phyloP scores from a whole-genome alignment of 352 stramenopile genomes.

The Phytophthora sp. region DNA sequence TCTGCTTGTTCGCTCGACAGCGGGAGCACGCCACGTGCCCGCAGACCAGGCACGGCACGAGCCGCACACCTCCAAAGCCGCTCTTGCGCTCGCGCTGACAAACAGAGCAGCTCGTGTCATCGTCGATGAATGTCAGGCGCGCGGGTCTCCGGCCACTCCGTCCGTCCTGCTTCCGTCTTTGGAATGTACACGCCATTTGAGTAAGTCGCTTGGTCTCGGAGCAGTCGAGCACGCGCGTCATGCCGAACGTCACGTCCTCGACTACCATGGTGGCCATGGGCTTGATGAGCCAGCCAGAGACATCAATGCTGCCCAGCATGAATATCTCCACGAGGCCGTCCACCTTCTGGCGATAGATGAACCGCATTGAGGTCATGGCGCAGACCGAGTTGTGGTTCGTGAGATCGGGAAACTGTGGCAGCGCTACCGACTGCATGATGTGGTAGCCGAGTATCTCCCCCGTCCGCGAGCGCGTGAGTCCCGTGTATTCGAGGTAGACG shows the following conservation, averaged over 20 bases:
- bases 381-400: conserved; percentile 49
- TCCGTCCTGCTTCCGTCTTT: conserved; percentile 37
- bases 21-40: conserved; percentile 47
- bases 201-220: conserved; percentile 55
- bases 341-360: conserved; percentile 52
- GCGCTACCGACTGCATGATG: conserved; percentile 58
- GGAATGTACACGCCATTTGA: conserved; percentile 47
- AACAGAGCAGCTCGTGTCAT: conserved; percentile 28
- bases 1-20: conserved; percentile 48
- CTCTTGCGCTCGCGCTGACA: conserved; percentile 41
- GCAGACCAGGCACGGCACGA: conserved; percentile 57
- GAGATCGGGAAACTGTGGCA: conserved; percentile 52
- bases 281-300: conserved; percentile 42
- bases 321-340: conserved; percentile 55
- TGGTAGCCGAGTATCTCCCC: conserved; percentile 56
- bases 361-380: conserved; percentile 43
- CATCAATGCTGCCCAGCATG: conserved; percentile 48
- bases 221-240: conserved; percentile 45
- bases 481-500: conserved; percentile 54
- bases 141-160: conserved; percentile 20
- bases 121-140: conserved; percentile 25
- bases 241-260: conserved; percentile 42
- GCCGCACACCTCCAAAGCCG: conserved; percentile 46
- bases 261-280: conserved; percentile 42
- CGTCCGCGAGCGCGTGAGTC: conserved; percentile 36